Base-by-base conservation (phyloP, 257 asterid genomes). In the Ajuga chamaepitys region DNA sequence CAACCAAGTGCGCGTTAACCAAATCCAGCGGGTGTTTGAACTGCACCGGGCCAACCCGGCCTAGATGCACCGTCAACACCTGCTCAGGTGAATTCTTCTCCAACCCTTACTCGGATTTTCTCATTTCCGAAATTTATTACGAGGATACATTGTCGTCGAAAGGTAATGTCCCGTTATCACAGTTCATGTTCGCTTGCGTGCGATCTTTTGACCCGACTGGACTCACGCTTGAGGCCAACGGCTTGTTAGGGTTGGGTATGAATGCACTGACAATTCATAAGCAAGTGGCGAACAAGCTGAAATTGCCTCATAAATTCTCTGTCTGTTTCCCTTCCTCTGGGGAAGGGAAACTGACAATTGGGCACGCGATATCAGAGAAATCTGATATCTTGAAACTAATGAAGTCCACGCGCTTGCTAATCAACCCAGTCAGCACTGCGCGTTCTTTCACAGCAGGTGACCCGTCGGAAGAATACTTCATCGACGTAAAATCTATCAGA, bases 401-500 rank as follows among this genome's bases (percentile, higher is more conserved):
- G 0, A 57, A 61, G 9, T 1, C 75, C 18, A 81, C 88, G 7
- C 65, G 80, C 1, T 53, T 83, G 45, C 44, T 83, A 16, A 80
- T 82, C 55, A 37, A 64, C 1, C 86, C 86, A 0, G 64, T 64
- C 0, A 68, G 86, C 37, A 74, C 67, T 1, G 57, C 66, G 0
- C 80, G 80, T 0, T 5, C 67, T 12, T 73, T 3, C 62, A 4
- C 53, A 0, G 7, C 0, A 1, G 81, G 80, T 3, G 85, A 84
- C 2, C 64, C 71, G 4, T 83, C 91, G 5, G 71, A 79, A 0
- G 84, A 86, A 57, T 86, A 86, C 7, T 84, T 82, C 51, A 70
- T 88, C 44, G 78, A 74, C n/a, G 86, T 84, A 3, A 57, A 65
- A 28, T 52, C 81, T 3, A 74, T 88, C 30, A 63, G 72, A 26